A percentile compares a stretch with the other conserved stretches of the same genome.
Conservation (phyloP, 352 stramenopile genomes). For the Blastocystis sp. region DNA sequence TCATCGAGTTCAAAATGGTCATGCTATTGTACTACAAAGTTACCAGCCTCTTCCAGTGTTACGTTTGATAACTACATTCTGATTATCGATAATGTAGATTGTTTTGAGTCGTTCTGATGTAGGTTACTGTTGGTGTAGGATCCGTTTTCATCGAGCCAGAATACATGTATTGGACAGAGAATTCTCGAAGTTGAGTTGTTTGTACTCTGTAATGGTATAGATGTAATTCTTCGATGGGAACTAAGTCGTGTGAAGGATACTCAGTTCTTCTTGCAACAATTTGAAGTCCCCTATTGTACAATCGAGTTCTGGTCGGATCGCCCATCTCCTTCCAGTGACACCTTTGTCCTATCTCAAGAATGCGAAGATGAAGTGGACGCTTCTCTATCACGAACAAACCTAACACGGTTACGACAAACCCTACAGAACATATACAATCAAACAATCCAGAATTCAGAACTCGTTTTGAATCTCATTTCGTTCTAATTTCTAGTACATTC, state of each 20-base stretch:
- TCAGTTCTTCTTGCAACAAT: not conserved
- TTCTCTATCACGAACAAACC: not conserved
- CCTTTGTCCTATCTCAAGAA: not conserved
- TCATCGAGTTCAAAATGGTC: not conserved
- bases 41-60: not conserved
- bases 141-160: not conserved
- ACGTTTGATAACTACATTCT: not conserved
- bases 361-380: conserved; percentile 20
- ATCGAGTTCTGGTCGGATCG: conserved; percentile 13
- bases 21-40: not conserved
- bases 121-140: not conserved
- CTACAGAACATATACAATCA: not conserved
- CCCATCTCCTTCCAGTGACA: not conserved
- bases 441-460: not conserved
- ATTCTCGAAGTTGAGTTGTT: not conserved
- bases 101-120: not conserved
- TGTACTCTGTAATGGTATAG: not conserved
- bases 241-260: conserved; percentile 43
- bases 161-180: not conserved
- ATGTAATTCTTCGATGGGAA: not conserved
- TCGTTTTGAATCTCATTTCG: not conserved
- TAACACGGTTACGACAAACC: not conserved
- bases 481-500: not conserved
- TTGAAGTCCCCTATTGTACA: conserved; percentile 6
- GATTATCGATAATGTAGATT: not conserved